Conservation (phyloP, 2,329 filamentous ascomycete species). For the Apiospora marii region DNA sequence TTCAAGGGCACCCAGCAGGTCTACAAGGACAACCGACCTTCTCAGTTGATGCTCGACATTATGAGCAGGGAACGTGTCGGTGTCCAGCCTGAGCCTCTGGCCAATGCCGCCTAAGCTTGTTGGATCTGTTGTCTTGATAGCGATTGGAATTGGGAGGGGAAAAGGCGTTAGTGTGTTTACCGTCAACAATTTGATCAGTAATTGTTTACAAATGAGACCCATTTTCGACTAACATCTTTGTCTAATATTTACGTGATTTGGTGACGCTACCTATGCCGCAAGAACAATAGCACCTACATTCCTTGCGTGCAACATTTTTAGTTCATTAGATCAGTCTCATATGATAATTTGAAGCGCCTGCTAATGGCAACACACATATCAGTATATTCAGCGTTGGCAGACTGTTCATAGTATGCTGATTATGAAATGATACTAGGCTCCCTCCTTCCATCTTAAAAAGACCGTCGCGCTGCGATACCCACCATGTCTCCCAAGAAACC, state of each 20-base stretch:
- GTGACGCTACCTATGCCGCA: background rate
- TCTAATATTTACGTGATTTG: background rate
- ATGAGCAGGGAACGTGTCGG: constrained; percentile 94
- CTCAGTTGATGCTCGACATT: constrained; percentile 87
- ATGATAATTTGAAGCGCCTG: too few relatives aligned
- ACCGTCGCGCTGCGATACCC: too few relatives aligned
- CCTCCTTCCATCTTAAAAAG: too few relatives aligned
- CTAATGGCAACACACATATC: too few relatives aligned
- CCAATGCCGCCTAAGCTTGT: constrained; percentile 50
- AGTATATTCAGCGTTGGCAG: too few relatives aligned
- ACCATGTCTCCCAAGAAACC: too few relatives aligned
- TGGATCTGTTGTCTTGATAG: constrained; percentile 5
- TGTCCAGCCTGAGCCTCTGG: constrained; percentile 74
- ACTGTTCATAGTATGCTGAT: too few relatives aligned
- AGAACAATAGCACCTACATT: background rate
- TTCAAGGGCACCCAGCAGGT: constrained; percentile 86
- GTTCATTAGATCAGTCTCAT: background rate
- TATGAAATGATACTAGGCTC: too few relatives aligned
- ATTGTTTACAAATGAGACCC: background rate
- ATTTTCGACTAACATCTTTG: background rate
- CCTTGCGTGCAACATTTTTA: background rate
- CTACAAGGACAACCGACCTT: constrained; percentile 87
- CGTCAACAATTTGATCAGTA: constrained; percentile 1
- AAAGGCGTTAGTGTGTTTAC: constrained; percentile 22
- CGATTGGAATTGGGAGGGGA: constrained; percentile 21